Conservation (phyloP, 2,329 filamentous ascomycete species). For the Curvularia lunata region DNA sequence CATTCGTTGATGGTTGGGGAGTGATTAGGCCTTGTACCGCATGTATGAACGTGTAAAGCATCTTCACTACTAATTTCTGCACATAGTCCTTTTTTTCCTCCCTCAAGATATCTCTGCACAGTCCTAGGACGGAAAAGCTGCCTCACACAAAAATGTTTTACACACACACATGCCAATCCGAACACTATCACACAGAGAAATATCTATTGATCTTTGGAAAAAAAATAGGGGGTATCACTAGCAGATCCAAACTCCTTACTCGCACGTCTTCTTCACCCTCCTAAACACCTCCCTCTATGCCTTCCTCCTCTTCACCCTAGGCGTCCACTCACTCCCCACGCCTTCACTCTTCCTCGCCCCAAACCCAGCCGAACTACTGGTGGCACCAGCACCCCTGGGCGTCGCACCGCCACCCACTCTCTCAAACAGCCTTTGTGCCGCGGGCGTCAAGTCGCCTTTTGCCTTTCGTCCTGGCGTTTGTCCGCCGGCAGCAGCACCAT, state of each 20-base stretch:
- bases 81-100: no score
- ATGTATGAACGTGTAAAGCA: no score
- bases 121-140: no score
- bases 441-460: slow-evolving; percentile 70
- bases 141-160: no score
- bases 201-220: no score
- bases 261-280: neutral
- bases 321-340: slow-evolving; percentile 37
- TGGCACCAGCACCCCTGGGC: slow-evolving; percentile 18
- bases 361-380: slow-evolving; percentile 23
- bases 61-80: no score
- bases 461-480: slow-evolving; percentile 52
- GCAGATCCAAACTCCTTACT: neutral
- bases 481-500: slow-evolving; percentile 59
- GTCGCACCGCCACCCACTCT: slow-evolving; percentile 49
- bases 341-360: slow-evolving; percentile 9
- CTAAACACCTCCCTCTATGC: neutral
- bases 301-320: slow-evolving; percentile 23
- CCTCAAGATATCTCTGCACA: no score
- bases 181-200: no score
- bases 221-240: neutral
- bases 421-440: slow-evolving; percentile 63
- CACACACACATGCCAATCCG: no score
- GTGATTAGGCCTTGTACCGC: no score
- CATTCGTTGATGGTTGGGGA: no score